A percentile compares a stretch with the other conserved stretches of the same genome.
phyloP scores from a whole-genome alignment of 2,329 filamentous ascomycete species.

The Cytospora chrysosperma region DNA sequence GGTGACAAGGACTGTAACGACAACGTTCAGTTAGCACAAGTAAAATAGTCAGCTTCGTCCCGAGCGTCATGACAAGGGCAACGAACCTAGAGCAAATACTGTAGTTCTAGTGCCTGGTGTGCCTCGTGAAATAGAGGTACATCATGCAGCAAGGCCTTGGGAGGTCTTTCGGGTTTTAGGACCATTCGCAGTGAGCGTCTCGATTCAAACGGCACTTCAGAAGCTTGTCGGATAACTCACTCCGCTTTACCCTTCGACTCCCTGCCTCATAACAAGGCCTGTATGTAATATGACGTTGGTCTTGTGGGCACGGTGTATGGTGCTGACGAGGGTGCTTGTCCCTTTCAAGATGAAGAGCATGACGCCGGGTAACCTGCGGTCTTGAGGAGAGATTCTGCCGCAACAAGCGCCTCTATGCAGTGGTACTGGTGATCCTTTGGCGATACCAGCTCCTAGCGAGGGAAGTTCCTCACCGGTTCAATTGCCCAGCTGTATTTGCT shows the following conservation, averaged over 20 bases:
- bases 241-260: background rate
- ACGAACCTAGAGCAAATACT: background rate
- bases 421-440: background rate
- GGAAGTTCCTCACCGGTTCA: slow-evolving; percentile 7
- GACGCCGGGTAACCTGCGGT: background rate
- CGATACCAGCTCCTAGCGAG: background rate
- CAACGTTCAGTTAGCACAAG: background rate
- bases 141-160: background rate
- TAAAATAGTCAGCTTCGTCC: background rate
- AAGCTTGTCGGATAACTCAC: background rate
- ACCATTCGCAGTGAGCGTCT: background rate
- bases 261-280: background rate
- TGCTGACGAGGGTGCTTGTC: background rate
- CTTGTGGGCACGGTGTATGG: background rate
- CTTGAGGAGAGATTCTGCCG: background rate
- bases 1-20: background rate
- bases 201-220: background rate
- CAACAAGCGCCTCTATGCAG: background rate
- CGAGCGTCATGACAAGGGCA: background rate
- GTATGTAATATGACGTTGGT: background rate
- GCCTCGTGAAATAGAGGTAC: background rate
- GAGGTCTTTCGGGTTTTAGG: background rate
- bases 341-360: background rate
- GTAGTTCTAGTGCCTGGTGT: background rate
- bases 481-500: background rate